A percentile compares a stretch with the other conserved stretches of the same genome.
Evolutionary conservation across 176 grass and related monocot species (phyloP).

Genomic region (Stipa capillata): DNA sequence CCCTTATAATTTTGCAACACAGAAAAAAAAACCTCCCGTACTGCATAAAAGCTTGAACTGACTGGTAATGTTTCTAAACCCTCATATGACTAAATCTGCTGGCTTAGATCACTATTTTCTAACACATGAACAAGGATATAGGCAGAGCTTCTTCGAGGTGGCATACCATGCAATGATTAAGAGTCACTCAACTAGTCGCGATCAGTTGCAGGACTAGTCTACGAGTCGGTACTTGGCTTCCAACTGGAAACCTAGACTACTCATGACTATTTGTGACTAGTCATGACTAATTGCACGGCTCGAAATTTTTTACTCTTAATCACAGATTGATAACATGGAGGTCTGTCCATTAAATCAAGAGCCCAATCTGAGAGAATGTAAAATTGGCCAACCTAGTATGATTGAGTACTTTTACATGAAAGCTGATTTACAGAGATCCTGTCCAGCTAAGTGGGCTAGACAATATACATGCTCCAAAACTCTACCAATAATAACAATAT

Average conservation of each 20-base stretch:
- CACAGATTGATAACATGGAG: no score
- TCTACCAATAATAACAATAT: neutral
- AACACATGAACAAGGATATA: neutral
- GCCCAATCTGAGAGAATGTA: neutral
- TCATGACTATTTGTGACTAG: no score
- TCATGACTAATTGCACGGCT: no score
- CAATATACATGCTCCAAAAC: constrained; percentile 1
- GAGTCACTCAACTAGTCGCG: neutral
- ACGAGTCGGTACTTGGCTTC: no score
- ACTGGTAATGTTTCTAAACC: neutral
- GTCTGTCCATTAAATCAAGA: neutral
- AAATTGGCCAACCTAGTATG: neutral
- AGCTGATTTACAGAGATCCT: neutral
- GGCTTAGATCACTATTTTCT: neutral
- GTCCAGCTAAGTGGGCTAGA: neutral
- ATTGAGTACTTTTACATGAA: neutral
- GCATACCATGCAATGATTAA: neutral
- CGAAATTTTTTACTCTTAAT: no score
- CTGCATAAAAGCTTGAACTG: neutral
- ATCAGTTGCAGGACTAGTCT: no score
- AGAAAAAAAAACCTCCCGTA: neutral
- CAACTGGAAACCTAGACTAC: no score
- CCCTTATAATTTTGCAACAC: neutral
- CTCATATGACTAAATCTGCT: neutral
- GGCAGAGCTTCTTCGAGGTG: neutral